Base-by-base conservation (phyloP, 2,329 filamentous ascomycete species). In the Arthrobotrys pseudoclavata region DNA sequence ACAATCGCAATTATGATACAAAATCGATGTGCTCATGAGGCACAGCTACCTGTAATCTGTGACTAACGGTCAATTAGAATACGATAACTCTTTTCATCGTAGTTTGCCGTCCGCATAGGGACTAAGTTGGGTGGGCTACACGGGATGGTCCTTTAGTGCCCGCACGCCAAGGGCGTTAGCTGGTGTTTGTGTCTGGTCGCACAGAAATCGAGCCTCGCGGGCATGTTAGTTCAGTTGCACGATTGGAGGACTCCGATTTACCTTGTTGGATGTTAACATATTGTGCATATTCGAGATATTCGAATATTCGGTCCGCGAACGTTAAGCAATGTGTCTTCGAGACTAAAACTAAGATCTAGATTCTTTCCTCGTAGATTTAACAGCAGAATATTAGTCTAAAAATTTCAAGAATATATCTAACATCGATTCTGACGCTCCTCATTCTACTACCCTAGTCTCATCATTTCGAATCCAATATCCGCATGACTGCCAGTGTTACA, bases 401-500 rank as follows among this genome's bases (percentile, higher is more conserved):
- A 12, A 37, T 13, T 37, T 37, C 29, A 7, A 31, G 29, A 31
- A 31, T 31, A 31, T 31, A 18, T 18, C 20, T 22, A 9, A 22
- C n/a, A 42, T 45, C 13, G 3, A 9, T 12, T 0, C 15, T n/a
- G n/a, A n/a, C n/a, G n/a, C 48, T 29, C 24, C 2, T 1, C 50
- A 13, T 26, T 26, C 22, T 26, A 24, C 10, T 45, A 24, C 24
- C 26, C 6, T 9, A n/a, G n/a, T 42, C 15, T 15, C 15, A 60
- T 29, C 40, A 75, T 53, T 57, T 64, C 18, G 64, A 47, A 34
- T 57, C 47, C 15, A 89, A 87, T 0, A 85, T 85, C 6, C 84
- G 83, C 80, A 86, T 84, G 7, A 89, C 83, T 1, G 88, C 87
- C 71, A 87, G 80, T 47, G 85, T 86, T 0, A 88, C 84, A 3